Evolutionary conservation across 2,329 filamentous ascomycete genomes (phyloP).

Genomic region (Lasiodiplodia theobromae): DNA sequence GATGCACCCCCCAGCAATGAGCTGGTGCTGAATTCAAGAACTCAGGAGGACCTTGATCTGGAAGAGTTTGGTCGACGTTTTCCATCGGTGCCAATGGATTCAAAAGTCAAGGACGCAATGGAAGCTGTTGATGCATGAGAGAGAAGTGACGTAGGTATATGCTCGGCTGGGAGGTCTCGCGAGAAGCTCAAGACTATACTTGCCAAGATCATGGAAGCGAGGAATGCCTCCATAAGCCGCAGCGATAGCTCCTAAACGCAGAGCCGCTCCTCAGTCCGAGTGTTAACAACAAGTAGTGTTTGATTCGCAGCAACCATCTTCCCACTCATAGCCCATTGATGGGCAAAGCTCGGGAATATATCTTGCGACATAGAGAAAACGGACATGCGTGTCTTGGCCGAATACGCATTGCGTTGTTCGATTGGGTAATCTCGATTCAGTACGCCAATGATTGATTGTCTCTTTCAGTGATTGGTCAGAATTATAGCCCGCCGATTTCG

Average conservation of each 20-base stretch:
- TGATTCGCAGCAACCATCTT: neutral
- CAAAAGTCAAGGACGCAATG: no score
- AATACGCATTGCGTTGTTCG: no score
- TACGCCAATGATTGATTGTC: no score
- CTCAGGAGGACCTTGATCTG: no score
- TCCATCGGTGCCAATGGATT: no score
- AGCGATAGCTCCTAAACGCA: constrained; percentile 1
- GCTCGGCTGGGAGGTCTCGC: neutral
- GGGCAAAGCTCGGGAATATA: neutral
- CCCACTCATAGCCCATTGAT: neutral
- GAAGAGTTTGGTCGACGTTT: no score
- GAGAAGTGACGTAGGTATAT: neutral
- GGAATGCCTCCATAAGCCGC: neutral
- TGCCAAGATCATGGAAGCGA: neutral
- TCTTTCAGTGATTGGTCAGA: no score
- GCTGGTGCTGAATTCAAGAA: no score
- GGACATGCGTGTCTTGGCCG: no score
- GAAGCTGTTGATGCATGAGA: neutral
- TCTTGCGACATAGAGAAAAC: neutral
- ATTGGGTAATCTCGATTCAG: no score
- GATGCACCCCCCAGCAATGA: no score
- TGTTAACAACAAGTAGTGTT: neutral
- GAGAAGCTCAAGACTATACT: neutral
- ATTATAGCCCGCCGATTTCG: neutral
- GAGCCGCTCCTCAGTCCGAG: neutral